Evolutionary conservation across 2,329 filamentous ascomycete genomes (phyloP), one percentile per base, ranked within the genome.

Genomic region (Dryadomyces sulphureus): DNA sequence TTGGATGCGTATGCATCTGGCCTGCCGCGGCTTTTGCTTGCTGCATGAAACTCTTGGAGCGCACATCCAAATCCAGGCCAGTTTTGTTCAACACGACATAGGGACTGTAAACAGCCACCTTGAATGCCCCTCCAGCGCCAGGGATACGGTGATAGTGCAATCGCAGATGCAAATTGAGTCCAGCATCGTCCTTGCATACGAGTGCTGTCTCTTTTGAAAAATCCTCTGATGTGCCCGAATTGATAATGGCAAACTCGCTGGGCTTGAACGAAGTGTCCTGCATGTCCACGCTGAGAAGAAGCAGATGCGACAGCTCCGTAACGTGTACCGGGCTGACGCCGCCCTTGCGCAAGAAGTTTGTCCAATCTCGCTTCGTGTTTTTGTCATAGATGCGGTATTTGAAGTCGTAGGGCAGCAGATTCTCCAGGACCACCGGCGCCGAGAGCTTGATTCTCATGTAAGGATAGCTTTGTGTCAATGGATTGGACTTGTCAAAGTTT

Each of bases 361-460:
- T 93, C 92, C 92, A 98, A 60, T 98, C 92, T 60, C 93, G 94
- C 69, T 90, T 93, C 0, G 89, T 95, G 61, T 94, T 93, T 67
- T 93, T 95, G 67, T 98, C 92, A 58, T 96, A 98, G 46, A 98
- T 96, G 46, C 90, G 80, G 62, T 98, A 98, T 63, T 98, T 96
- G 77, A 98, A 98, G 63, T 98, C 92, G 59, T 92, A 96, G 0
- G 92, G 92, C 34, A 98, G 66, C 38, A 98, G 67, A 54, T 98
- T 98, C 61, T 98, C 90, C 5, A 98, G 73, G 43, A 94, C 90
- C 14, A 98, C 78, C 0, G 93, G 92, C 0, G 92, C 90, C 21
- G 87, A 94, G 3, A 98, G 74, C 54, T 89, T 85, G 53, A 98
- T 73, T 49, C 79, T 81, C 92, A 98, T 96, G 61, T 92, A 92